Evolutionary conservation across 73 alveolate species (phyloP).

Genomic region (Paramecium octaurelia): DNA sequence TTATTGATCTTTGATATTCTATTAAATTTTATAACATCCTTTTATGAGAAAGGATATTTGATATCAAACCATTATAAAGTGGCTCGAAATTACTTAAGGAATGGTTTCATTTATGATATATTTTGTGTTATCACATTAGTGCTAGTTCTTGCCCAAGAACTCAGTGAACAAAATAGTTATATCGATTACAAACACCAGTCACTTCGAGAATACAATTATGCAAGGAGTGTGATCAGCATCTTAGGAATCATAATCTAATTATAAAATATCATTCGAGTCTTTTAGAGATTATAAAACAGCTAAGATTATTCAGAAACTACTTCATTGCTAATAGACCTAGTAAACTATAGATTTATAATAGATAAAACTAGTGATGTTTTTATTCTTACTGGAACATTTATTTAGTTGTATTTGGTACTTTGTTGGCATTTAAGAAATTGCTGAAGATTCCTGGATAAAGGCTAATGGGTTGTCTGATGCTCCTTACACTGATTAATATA

Average conservation of each 20-base stretch:
- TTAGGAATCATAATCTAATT: conserved; percentile 2
- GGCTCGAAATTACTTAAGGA: not conserved
- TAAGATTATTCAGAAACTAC: conserved; percentile 35
- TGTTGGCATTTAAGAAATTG: not conserved
- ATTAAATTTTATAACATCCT: not conserved
- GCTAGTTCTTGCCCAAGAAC: not conserved
- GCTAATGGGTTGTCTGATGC: not conserved
- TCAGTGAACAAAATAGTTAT: not conserved
- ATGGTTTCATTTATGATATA: conserved; percentile 27
- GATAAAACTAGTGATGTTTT: conserved; percentile 38
- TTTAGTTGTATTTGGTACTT: conserved; percentile 34
- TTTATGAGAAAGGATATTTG: conserved; percentile 29
- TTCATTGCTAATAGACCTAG: conserved; percentile 8
- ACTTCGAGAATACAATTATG: not conserved
- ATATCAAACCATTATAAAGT: not conserved
- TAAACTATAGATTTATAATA: not conserved
- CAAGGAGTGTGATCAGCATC: not conserved
- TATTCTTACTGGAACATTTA: conserved; percentile 5
- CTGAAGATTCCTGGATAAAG: not conserved
- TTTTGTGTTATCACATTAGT: not conserved
- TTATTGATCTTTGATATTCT: not conserved
- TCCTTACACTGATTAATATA: conserved; percentile 11
- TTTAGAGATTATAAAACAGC: not conserved
- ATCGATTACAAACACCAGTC: not conserved
- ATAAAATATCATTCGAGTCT: conserved; percentile 7